Percentiles rank a stretch among this genome's conserved stretches.
Conservation (phyloP, 2,329 filamentous ascomycete species). For the Cladosporium sp. region DNA sequence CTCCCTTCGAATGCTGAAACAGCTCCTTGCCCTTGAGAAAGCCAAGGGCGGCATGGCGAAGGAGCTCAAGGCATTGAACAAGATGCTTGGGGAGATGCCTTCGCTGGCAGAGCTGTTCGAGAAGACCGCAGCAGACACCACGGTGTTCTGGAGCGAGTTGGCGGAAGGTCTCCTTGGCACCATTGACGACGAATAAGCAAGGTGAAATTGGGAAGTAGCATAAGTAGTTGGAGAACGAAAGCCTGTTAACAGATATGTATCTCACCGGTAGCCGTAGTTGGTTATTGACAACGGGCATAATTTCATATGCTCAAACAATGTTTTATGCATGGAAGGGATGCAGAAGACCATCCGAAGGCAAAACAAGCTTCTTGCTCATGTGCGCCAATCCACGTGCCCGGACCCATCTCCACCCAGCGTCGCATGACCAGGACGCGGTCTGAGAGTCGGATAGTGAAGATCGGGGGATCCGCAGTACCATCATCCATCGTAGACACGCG, state of each 20-base stretch:
- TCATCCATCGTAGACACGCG: constrained; percentile 4
- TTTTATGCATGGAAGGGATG: background rate
- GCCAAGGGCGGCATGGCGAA: background rate
- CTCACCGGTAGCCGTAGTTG: background rate
- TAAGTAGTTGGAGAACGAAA: background rate
- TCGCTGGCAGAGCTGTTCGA: constrained; percentile 10
- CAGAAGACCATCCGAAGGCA: background rate
- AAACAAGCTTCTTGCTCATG: background rate
- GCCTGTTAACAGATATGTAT: background rate
- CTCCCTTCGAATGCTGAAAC: constrained; percentile 44
- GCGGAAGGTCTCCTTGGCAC: constrained; percentile 11
- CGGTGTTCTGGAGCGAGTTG: constrained; percentile 4
- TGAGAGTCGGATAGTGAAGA: constrained; percentile 5
- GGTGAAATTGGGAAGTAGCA: background rate
- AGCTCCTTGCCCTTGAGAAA: constrained; percentile 31
- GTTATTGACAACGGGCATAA: background rate
- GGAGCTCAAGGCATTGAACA: background rate
- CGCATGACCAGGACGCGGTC: constrained; percentile 1
- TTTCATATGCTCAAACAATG: background rate
- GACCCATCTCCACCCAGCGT: background rate
- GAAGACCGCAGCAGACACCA: background rate
- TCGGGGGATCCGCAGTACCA: constrained; percentile 3
- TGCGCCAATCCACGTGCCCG: constrained; percentile 1
- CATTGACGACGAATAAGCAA: background rate
- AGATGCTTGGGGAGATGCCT: constrained; percentile 10